Percentiles rank a stretch among this genome's conserved stretches.
Evolutionary conservation across 1,284 basidiomycete genomes (phyloP).

Genomic region (Puccinia triticina): DNA sequence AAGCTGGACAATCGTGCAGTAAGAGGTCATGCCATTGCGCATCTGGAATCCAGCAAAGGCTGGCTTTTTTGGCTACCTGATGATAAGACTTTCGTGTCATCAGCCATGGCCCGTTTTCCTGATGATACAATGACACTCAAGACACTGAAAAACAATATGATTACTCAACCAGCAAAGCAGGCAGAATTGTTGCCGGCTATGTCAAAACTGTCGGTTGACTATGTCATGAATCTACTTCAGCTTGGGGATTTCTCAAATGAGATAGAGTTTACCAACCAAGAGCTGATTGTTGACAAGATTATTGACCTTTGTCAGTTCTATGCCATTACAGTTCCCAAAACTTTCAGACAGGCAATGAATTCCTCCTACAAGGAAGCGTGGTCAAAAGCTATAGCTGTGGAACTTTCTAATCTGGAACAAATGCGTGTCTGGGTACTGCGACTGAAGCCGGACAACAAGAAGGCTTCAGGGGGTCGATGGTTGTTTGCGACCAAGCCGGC

Average conservation of each 20-base stretch:
- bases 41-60: neutral
- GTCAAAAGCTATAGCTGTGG: neutral
- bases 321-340: neutral
- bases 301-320: neutral
- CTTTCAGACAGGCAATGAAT: neutral
- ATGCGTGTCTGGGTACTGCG: neutral
- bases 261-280: neutral
- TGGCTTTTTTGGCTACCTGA: neutral
- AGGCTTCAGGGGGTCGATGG: neutral
- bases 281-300: neutral
- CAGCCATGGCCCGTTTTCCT: neutral
- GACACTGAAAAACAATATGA: too few species aligned
- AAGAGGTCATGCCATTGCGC: neutral
- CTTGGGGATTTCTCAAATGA: neutral
- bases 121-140: too few species aligned
- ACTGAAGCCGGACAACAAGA: neutral
- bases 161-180: too few species aligned
- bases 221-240: neutral
- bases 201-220: neutral
- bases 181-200: neutral
- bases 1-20: constrained; percentile 8
- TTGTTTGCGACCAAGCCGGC: constrained; percentile 7
- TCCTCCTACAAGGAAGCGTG: neutral
- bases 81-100: neutral
- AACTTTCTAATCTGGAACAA: neutral